Evolutionary conservation across 345 rosid species (phyloP).

Genomic region (Raphanus sativus): DNA sequence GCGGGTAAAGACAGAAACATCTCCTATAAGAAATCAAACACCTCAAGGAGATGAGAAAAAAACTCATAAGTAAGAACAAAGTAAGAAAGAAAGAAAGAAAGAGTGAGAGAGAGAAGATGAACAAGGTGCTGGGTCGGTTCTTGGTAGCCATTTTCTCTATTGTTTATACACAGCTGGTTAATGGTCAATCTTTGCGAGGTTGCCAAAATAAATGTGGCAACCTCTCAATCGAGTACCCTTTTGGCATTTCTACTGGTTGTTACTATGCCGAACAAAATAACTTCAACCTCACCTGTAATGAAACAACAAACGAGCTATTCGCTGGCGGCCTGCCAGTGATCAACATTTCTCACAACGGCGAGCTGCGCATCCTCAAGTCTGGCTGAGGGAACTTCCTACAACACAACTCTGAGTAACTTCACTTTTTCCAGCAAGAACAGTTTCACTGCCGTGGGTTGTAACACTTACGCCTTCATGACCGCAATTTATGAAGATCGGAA

Average conservation of each 20-base stretch:
- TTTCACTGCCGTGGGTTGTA: slow-evolving; percentile 38
- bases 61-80: not conserved
- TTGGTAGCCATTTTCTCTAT: not conserved
- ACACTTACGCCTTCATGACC: slow-evolving; percentile 14
- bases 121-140: not conserved
- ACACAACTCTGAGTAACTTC: not conserved
- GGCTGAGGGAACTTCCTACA: not conserved
- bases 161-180: not conserved
- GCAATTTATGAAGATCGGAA: not conserved
- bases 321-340: not conserved
- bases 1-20: not conserved
- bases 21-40: not conserved
- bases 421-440: slow-evolving; percentile 19
- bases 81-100: not conserved
- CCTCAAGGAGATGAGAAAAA: not conserved
- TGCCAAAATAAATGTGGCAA: slow-evolving; percentile 37
- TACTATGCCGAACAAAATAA: not conserved
- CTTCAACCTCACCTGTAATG: slow-evolving; percentile 35
- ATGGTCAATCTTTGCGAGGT: not conserved
- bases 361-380: not conserved
- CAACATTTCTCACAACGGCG: not conserved
- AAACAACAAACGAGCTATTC: not conserved
- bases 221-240: slow-evolving; percentile 41
- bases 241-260: slow-evolving; percentile 37
- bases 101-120: not conserved